Evolutionary conservation across 2,329 filamentous ascomycete genomes (phyloP).

Genomic region (Microascus cirrosus): DNA sequence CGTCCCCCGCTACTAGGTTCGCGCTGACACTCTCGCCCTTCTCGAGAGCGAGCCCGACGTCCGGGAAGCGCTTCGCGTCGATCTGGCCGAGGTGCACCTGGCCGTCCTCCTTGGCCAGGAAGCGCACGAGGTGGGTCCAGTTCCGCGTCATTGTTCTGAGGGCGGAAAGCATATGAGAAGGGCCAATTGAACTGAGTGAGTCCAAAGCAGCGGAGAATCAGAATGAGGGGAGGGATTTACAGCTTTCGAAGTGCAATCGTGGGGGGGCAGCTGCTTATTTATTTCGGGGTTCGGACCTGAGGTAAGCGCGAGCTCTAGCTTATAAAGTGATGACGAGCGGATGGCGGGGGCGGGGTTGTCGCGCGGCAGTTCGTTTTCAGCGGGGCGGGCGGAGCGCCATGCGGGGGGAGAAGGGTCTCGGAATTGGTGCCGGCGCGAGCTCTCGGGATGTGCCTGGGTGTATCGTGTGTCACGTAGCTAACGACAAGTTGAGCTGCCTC

Average conservation of each 20-base stretch:
- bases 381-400: background rate
- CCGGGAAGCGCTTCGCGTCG: conserved; percentile 16
- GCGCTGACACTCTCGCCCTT: conserved; percentile 20
- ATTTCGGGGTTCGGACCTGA: background rate
- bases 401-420: too few species aligned
- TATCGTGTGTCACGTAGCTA: too few species aligned
- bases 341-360: background rate
- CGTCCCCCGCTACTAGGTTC: conserved; percentile 18
- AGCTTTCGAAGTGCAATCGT: background rate
- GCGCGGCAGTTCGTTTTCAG: background rate
- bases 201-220: background rate
- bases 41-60: conserved; percentile 21
- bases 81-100: conserved; percentile 26
- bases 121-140: conserved; percentile 28
- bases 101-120: conserved; percentile 27
- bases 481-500: too few species aligned
- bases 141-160: conserved; percentile 10
- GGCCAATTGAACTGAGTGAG: background rate
- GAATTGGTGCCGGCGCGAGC: too few species aligned
- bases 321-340: background rate
- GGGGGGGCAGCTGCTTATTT: background rate
- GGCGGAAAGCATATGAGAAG: background rate
- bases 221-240: background rate
- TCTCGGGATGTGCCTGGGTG: too few species aligned
- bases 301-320: background rate